A percentile compares a stretch with the other conserved stretches of the same genome.
Evolutionary conservation across 1,284 basidiomycete genomes (phyloP).

Genomic region (Ceratobasidium sp.): DNA sequence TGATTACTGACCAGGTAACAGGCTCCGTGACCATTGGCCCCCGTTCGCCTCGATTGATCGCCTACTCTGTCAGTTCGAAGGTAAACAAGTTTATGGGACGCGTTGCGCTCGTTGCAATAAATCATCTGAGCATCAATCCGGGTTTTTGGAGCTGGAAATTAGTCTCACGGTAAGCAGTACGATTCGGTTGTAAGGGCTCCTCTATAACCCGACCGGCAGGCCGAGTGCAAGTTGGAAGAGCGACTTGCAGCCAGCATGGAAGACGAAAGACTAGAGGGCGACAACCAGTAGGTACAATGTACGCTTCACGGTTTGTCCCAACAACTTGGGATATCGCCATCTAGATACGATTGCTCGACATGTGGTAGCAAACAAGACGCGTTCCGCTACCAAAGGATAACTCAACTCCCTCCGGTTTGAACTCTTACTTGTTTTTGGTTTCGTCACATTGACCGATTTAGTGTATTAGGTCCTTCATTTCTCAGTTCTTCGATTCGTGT

Average conservation of each 20-base stretch:
- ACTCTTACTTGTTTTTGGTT: neutral
- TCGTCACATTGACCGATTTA: neutral
- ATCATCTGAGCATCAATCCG: conserved; percentile 66
- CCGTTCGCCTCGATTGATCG: neutral
- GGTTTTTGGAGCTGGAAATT: conserved; percentile 87
- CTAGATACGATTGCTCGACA: conserved; percentile 76
- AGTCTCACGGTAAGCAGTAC: conserved; percentile 67
- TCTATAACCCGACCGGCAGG: conserved; percentile 55
- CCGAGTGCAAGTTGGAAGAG: conserved; percentile 73
- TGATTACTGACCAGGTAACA: conserved; percentile 72
- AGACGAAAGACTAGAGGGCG: conserved; percentile 74
- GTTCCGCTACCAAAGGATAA: conserved; percentile 71
- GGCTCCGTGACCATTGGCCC: conserved; percentile 9
- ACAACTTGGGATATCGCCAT: neutral
- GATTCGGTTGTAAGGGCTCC: neutral
- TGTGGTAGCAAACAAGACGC: conserved; percentile 79
- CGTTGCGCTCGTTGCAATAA: conserved; percentile 72
- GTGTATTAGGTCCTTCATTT: conserved; percentile 69
- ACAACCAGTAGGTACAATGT: conserved; percentile 67
- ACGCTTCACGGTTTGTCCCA: conserved; percentile 5
- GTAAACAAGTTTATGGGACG: conserved; percentile 78
- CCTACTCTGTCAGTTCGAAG: conserved; percentile 71
- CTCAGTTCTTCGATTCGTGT: conserved; percentile 87
- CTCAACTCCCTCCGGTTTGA: conserved; percentile 73
- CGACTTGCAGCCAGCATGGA: conserved; percentile 67